Conservation (phyloP, 192 early-diverging fungal species). For the Linnemannia zychae region DNA sequence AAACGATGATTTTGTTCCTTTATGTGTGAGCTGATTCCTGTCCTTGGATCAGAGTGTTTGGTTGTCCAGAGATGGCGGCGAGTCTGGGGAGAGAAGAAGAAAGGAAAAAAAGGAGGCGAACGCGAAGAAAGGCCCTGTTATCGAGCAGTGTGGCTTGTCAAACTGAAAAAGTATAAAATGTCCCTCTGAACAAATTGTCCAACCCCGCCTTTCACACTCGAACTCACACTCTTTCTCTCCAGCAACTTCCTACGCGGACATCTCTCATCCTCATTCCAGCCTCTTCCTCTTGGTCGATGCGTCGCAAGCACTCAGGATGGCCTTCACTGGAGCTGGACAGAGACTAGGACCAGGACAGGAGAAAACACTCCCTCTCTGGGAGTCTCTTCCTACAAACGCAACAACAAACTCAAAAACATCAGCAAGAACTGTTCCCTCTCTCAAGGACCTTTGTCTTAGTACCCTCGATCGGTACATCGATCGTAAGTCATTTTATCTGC, state of each 20-base stretch:
- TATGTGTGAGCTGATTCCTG: neutral
- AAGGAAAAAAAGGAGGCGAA: neutral
- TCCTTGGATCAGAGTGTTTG: neutral
- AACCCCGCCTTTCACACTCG: neutral
- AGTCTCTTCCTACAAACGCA: neutral
- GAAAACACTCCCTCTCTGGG: neutral
- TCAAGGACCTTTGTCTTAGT: slow-evolving; percentile 36
- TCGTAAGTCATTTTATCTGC: slow-evolving; percentile 23
- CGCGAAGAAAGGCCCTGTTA: neutral
- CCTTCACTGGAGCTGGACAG: slow-evolving; percentile 42
- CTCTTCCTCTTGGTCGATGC: neutral
- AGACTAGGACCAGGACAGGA: slow-evolving; percentile 23
- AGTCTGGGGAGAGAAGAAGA: neutral
- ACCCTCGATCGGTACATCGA: slow-evolving; percentile 50
- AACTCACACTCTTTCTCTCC: neutral
- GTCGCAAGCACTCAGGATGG: slow-evolving; percentile 14
- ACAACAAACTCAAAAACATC: neutral
- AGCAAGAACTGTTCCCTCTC: slow-evolving; percentile 23
- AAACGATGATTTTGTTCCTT: neutral
- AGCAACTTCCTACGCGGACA: neutral
- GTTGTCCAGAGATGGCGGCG: neutral
- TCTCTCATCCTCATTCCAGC: neutral
- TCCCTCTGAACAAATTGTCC: no score
- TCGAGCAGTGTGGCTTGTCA: slow-evolving; percentile 6
- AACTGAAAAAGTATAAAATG: slow-evolving; percentile 7